Percentiles rank a stretch among this genome's conserved stretches.
These are phyloP conservation scores for Camellia granthamiana DNA, from an alignment of 148 eudicot species.

Conservation along the genomic window DNA sequence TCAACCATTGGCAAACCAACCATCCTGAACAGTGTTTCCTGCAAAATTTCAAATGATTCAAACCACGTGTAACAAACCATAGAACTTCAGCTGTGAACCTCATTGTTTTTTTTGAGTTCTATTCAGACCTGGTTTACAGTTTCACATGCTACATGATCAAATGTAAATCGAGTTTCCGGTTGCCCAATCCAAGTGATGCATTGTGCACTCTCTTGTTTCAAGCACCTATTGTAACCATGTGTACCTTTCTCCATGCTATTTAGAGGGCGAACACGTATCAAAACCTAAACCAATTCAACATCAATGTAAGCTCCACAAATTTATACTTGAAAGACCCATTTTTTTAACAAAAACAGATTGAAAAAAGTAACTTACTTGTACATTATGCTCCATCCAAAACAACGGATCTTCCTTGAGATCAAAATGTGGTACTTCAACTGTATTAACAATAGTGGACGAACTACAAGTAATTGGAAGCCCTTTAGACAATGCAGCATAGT, in stretches of 20 bases:
- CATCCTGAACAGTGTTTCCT: constrained; percentile 96
- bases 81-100: neutral
- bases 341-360: neutral
- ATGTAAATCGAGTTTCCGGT: constrained; percentile 90
- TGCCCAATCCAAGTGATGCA: constrained; percentile 84
- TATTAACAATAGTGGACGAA: constrained; percentile 38
- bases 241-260: constrained; percentile 58
- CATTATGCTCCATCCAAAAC: constrained; percentile 98
- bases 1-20: constrained; percentile 98
- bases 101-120: neutral
- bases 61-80: neutral
- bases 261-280: constrained; percentile 83
- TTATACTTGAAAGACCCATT: neutral
- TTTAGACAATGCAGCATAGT: constrained; percentile 48
- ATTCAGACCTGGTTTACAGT: constrained; percentile 77
- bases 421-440: constrained; percentile 78
- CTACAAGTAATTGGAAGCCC: constrained; percentile 52
- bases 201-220: constrained; percentile 90
- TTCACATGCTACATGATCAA: constrained; percentile 98
- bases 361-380: constrained; percentile 51
- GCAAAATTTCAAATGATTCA: constrained; percentile 24
- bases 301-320: neutral
- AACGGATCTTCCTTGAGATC: constrained; percentile 92
- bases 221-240: constrained; percentile 72
- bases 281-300: constrained; percentile 47